A percentile compares a stretch with the other conserved stretches of the same genome.
phyloP scores from a whole-genome alignment of 2,329 filamentous ascomycete genomes.

The Lasiodiplodia citricola region DNA sequence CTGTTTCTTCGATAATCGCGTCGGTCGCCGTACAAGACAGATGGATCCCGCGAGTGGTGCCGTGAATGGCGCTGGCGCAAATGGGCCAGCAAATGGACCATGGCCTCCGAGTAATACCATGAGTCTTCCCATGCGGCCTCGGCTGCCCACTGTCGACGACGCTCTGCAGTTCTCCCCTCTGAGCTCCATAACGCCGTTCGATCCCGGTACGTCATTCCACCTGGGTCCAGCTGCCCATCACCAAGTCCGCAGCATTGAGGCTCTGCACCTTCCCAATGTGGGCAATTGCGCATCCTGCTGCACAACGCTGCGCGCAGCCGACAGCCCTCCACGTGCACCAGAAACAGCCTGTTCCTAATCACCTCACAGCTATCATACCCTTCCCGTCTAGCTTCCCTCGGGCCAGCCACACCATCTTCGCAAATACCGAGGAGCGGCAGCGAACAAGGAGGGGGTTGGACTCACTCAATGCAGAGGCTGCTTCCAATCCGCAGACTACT shows the following conservation, averaged over 20 bases:
- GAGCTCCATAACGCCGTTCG: constrained; percentile 78
- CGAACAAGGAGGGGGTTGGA: constrained; percentile 62
- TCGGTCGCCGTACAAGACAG: constrained; percentile 21
- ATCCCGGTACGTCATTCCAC: constrained; percentile 63
- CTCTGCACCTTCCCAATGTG: not conserved
- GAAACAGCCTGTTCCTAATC: constrained; percentile 27
- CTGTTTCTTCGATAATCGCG: constrained; percentile 9
- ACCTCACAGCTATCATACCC: constrained; percentile 50
- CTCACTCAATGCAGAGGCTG: constrained; percentile 73
- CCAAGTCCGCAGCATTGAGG: not conserved
- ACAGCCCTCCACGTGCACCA: not conserved
- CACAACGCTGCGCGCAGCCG: constrained; percentile 17
- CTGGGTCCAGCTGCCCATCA: constrained; percentile 6
- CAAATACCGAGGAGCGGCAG: constrained; percentile 52
- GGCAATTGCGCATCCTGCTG: not conserved
- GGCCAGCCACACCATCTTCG: constrained; percentile 44
- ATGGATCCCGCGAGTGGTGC: constrained; percentile 7
- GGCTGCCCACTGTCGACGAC: constrained; percentile 66
- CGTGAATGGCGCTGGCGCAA: constrained; percentile 26
- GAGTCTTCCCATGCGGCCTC: constrained; percentile 38
- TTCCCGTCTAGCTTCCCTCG: constrained; percentile 50
- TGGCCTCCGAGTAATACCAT: constrained; percentile 40
- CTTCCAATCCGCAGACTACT: constrained; percentile 57
- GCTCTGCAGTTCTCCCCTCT: constrained; percentile 83
- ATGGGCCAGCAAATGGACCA: constrained; percentile 31